Conservation (phyloP, 257 asterid genomes). For the Capsicum chinense region DNA sequence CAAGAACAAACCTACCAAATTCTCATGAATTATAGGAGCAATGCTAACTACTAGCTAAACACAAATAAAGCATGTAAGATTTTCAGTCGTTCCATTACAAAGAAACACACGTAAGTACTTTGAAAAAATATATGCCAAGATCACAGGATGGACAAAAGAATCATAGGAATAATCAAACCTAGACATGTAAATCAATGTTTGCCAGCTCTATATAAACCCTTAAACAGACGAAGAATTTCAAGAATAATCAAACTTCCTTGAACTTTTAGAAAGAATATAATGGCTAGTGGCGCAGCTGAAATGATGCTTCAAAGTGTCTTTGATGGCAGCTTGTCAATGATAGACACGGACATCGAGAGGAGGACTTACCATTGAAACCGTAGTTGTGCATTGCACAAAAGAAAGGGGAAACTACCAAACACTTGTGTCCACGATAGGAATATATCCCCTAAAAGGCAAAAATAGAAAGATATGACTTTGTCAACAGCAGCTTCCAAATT, state of each 20-base stretch:
- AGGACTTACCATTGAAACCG: slow-evolving; percentile 51
- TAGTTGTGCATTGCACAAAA: slow-evolving; percentile 49
- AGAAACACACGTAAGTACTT: background rate
- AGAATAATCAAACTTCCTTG: background rate
- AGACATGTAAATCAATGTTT: background rate
- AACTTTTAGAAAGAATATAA: slow-evolving; percentile 25
- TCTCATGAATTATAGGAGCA: background rate
- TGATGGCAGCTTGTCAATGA: slow-evolving; percentile 43
- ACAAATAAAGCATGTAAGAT: background rate
- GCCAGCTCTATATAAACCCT: slow-evolving; percentile 36
- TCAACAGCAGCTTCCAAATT: slow-evolving; percentile 12
- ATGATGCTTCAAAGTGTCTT: slow-evolving; percentile 36
- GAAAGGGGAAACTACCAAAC: slow-evolving; percentile 34
- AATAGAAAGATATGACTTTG: background rate
- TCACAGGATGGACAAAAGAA: slow-evolving; percentile 8
- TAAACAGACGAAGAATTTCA: slow-evolving; percentile 21
- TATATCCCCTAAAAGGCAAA: slow-evolving; percentile 30
- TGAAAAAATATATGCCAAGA: background rate
- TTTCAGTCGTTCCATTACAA: background rate
- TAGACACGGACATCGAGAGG: slow-evolving; percentile 45
- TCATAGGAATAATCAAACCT: slow-evolving; percentile 16
- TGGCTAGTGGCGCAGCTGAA: slow-evolving; percentile 47
- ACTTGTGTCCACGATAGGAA: slow-evolving; percentile 30
- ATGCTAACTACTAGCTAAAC: background rate
- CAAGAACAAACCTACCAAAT: too few species aligned